Conservation (phyloP, 208 protist species). For the Trypanosoma boissoni region DNA sequence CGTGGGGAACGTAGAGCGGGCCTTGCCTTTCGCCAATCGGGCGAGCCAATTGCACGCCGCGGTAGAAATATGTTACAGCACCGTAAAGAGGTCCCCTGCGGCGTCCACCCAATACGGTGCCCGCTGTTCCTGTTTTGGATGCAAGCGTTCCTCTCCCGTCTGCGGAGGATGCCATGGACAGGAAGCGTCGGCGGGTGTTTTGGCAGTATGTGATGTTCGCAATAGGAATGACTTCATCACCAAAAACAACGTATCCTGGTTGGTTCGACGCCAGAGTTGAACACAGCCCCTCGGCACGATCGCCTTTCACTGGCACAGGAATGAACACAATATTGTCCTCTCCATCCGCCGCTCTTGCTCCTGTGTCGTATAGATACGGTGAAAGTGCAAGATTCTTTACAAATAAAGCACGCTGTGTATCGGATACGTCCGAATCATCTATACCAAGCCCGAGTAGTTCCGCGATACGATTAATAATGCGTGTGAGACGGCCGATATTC, state of each 20-base stretch:
- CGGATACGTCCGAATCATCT: not conserved
- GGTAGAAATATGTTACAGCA: conserved; percentile 65
- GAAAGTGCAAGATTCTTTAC: conserved; percentile 26
- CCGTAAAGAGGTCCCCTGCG: conserved; percentile 29
- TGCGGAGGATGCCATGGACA: too few species aligned
- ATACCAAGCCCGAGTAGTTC: conserved; percentile 2
- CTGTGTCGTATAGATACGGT: conserved; percentile 18
- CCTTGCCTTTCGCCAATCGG: conserved; percentile 39
- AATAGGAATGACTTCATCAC: conserved; percentile 38
- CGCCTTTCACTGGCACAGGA: conserved; percentile 15
- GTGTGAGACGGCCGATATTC: conserved; percentile 1
- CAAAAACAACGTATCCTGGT: conserved; percentile 32
- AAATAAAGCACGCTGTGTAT: conserved; percentile 6
- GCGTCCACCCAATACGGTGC: not conserved
- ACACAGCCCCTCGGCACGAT: conserved; percentile 14
- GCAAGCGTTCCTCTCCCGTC: too few species aligned
- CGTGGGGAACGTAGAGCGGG: conserved; percentile 34
- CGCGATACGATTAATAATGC: conserved; percentile 13
- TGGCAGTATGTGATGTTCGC: conserved; percentile 10
- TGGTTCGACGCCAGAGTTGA: conserved; percentile 12
- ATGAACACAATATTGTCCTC: conserved; percentile 17
- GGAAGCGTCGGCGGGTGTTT: too few species aligned
- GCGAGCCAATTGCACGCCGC: conserved; percentile 57
- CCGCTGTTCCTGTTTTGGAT: too few species aligned
- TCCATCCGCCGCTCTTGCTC: not conserved